Percentiles rank a stretch among this genome's conserved stretches.
phyloP scores from a whole-genome alignment of 2,329 filamentous ascomycete genomes.

The Diaporthe amygdali region DNA sequence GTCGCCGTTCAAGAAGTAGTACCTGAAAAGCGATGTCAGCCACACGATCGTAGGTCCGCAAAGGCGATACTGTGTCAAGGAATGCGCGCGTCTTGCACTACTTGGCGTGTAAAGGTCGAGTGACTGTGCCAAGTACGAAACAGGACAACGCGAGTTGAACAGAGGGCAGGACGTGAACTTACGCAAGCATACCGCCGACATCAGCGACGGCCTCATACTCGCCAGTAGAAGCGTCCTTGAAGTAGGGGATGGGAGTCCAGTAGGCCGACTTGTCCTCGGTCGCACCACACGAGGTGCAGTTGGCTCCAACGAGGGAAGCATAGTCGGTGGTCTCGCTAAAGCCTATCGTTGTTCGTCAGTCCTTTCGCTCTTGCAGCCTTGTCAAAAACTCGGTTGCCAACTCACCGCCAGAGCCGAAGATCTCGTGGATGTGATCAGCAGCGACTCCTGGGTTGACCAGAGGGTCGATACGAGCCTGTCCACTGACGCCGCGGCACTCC shows the following conservation, averaged over 20 bases:
- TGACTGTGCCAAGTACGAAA: background rate
- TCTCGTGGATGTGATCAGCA: constrained; percentile 72
- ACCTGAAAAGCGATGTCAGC: constrained; percentile 52
- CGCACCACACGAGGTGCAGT: constrained; percentile 83
- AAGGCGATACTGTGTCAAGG: background rate
- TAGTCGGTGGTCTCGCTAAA: constrained; percentile 66
- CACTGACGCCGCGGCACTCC: constrained; percentile 76
- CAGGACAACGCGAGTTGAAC: background rate
- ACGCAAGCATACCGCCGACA: constrained; percentile 85
- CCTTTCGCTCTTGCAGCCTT: background rate
- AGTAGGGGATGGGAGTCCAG: constrained; percentile 83
- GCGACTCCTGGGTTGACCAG: constrained; percentile 67
- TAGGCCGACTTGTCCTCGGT: constrained; percentile 86
- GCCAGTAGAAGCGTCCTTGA: constrained; percentile 68
- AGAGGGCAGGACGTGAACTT: constrained; percentile 46
- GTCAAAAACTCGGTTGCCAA: constrained; percentile 28
- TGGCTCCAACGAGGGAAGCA: constrained; percentile 60
- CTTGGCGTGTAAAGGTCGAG: too few species aligned
- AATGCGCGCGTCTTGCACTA: background rate
- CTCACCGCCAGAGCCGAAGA: constrained; percentile 80
- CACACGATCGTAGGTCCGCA: background rate
- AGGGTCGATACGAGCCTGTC: constrained; percentile 77
- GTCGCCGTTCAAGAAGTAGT: constrained; percentile 76
- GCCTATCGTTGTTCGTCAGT: constrained; percentile 49
- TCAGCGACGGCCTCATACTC: constrained; percentile 73